Conservation (phyloP, 139 green algal species). For the Coelastrella sp. region DNA sequence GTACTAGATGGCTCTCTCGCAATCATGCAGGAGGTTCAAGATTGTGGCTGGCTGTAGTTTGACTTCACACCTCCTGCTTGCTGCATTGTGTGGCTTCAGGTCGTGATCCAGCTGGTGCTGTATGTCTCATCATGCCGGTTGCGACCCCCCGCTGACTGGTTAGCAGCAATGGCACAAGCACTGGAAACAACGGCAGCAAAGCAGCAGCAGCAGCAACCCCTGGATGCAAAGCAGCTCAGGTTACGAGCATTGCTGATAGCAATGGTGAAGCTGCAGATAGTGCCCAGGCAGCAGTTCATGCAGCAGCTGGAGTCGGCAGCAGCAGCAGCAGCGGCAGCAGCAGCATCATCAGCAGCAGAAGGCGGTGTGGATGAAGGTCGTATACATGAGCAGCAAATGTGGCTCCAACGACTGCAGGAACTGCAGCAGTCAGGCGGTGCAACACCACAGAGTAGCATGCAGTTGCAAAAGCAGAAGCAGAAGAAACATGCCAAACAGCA, state of each 20-base stretch:
- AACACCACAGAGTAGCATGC: not conserved
- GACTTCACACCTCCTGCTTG: too few relatives aligned
- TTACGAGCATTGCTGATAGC: not conserved
- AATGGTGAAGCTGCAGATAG: constrained; percentile 6
- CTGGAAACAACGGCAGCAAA: constrained; percentile 16
- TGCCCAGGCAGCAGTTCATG: constrained; percentile 11
- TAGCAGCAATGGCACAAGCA: not conserved
- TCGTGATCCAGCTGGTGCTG: constrained; percentile 5
- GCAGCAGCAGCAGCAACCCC: constrained; percentile 30
- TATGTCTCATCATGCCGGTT: constrained; percentile 26
- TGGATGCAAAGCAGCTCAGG: not conserved
- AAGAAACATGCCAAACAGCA: not conserved
- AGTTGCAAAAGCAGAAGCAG: constrained; percentile 11
- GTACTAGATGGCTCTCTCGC: too few relatives aligned
- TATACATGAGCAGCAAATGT: not conserved
- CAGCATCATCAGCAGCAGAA: too few relatives aligned
- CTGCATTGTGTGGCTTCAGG: constrained; percentile 10
- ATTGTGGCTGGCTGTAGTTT: too few relatives aligned
- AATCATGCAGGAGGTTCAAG: too few relatives aligned
- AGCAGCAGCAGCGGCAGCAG: too few relatives aligned
- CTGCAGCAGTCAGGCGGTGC: not conserved
- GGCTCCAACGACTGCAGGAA: not conserved
- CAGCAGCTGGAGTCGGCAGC: too few relatives aligned
- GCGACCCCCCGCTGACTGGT: not conserved
- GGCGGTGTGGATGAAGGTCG: not conserved